Evolutionary conservation across 352 stramenopile genomes (phyloP).

Genomic region (Lagenidium giganteum): DNA sequence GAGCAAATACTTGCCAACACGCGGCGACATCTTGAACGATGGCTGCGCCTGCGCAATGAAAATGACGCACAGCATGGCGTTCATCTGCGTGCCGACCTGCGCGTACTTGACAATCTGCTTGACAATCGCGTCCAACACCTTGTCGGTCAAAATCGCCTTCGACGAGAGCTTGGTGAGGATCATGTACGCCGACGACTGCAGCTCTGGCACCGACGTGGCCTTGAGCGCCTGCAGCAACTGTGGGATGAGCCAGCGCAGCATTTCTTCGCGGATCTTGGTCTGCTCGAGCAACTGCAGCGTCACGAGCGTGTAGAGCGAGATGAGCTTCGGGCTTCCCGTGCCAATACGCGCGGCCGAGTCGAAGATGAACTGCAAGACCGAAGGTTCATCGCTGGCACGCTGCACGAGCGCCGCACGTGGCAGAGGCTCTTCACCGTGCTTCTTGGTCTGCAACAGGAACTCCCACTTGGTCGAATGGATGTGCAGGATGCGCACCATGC

Average conservation of each 20-base stretch:
- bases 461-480: slow-evolving; percentile 78
- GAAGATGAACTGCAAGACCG: slow-evolving; percentile 76
- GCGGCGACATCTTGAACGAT: slow-evolving; percentile 46
- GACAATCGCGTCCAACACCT: slow-evolving; percentile 64
- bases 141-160: slow-evolving; percentile 68
- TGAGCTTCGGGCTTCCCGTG: slow-evolving; percentile 64
- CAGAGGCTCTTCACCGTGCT: slow-evolving; percentile 52
- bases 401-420: slow-evolving; percentile 67
- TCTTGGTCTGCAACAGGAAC: slow-evolving; percentile 79
- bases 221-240: slow-evolving; percentile 72
- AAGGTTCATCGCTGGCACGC: slow-evolving; percentile 65
- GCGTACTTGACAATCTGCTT: slow-evolving; percentile 78
- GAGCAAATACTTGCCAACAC: slow-evolving; percentile 60
- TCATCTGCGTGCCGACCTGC: slow-evolving; percentile 56
- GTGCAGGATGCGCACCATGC: slow-evolving; percentile 80
- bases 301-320: slow-evolving; percentile 82
- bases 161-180: slow-evolving; percentile 78
- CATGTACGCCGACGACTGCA: slow-evolving; percentile 83
- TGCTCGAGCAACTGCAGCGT: slow-evolving; percentile 79
- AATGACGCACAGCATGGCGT: slow-evolving; percentile 71
- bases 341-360: slow-evolving; percentile 51
- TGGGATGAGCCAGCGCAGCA: slow-evolving; percentile 75
- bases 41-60: slow-evolving; percentile 72
- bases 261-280: slow-evolving; percentile 50
- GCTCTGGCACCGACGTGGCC: slow-evolving; percentile 54